A percentile compares a stretch with the other conserved stretches of the same genome.
phyloP scores from a whole-genome alignment of 2,329 filamentous ascomycete species.

The Trichoderma sp. region DNA sequence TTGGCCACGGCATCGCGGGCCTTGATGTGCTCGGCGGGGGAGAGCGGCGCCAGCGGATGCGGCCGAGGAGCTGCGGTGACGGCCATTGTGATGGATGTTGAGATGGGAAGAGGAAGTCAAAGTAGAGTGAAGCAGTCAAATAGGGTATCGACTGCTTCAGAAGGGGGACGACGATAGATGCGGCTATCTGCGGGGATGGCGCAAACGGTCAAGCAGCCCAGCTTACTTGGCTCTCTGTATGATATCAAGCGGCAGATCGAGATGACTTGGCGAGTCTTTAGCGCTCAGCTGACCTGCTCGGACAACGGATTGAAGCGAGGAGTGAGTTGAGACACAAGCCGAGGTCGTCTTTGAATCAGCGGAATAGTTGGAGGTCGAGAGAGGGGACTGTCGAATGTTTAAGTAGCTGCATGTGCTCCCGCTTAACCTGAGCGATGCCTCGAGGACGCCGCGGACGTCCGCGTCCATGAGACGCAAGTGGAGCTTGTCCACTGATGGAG shows the following conservation, averaged over 20 bases:
- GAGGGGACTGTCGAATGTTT: conserved; percentile 6
- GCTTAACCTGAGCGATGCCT: background rate
- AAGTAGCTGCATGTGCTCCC: conserved; percentile 9
- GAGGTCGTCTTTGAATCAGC: background rate
- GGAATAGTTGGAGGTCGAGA: background rate
- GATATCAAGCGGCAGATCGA: background rate
- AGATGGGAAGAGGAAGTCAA: background rate
- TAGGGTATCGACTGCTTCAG: background rate
- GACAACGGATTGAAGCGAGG: background rate
- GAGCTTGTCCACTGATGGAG: background rate
- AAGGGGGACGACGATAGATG: background rate
- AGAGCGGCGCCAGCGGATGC: conserved; percentile 55
- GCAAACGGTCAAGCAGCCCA: background rate
- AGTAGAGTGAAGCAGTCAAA: background rate
- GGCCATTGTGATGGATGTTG: conserved; percentile 12
- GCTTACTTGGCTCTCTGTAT: background rate
- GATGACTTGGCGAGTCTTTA: background rate
- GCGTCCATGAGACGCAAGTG: background rate
- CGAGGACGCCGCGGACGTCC: background rate
- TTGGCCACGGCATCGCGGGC: conserved; percentile 52
- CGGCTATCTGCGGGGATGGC: conserved; percentile 1
- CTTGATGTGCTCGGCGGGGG: conserved; percentile 50
- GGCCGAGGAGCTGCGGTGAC: conserved; percentile 24
- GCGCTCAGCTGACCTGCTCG: background rate
- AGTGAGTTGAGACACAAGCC: background rate